phyloP scores from a whole-genome alignment of 805 yeast species.

The Saccharomyces kudriavzevii region DNA sequence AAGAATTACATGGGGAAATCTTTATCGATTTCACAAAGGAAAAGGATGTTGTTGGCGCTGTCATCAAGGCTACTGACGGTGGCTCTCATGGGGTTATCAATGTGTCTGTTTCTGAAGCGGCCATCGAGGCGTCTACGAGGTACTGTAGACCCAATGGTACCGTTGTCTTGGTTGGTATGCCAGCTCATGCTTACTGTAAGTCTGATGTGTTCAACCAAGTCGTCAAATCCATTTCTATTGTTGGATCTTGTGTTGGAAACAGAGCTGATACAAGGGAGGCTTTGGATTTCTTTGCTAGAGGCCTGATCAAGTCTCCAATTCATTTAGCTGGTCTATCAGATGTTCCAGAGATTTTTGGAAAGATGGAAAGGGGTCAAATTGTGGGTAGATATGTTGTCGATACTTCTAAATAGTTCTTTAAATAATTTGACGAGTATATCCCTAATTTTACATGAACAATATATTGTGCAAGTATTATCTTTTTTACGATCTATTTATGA shows the following conservation, averaged over 20 bases:
- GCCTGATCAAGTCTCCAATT: conserved; percentile 65
- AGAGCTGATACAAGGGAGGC: conserved; percentile 55
- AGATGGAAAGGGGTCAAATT: conserved; percentile 79
- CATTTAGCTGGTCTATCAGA: conserved; percentile 68
- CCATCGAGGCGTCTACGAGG: conserved; percentile 41
- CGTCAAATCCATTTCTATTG: conserved; percentile 39
- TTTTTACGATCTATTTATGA: neutral
- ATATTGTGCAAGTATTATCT: neutral
- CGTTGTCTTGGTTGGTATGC: conserved; percentile 55
- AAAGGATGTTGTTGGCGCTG: conserved; percentile 43
- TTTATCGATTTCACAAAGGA: conserved; percentile 47
- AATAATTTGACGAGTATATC: neutral
- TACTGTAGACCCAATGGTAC: conserved; percentile 55
- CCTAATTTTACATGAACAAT: neutral
- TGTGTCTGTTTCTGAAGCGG: conserved; percentile 49
- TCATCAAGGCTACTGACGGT: conserved; percentile 43
- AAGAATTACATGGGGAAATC: conserved; percentile 54
- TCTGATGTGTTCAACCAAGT: conserved; percentile 45
- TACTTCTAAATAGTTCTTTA: conserved; percentile 42
- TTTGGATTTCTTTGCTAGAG: conserved; percentile 63
- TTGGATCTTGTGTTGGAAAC: conserved; percentile 46
- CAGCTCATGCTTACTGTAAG: conserved; percentile 41
- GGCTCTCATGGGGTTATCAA: conserved; percentile 67
- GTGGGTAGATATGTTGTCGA: conserved; percentile 85
- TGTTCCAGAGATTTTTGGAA: conserved; percentile 57